Base-by-base conservation (phyloP, 768 basidiomycete species). In the Tricholomella constricta region DNA sequence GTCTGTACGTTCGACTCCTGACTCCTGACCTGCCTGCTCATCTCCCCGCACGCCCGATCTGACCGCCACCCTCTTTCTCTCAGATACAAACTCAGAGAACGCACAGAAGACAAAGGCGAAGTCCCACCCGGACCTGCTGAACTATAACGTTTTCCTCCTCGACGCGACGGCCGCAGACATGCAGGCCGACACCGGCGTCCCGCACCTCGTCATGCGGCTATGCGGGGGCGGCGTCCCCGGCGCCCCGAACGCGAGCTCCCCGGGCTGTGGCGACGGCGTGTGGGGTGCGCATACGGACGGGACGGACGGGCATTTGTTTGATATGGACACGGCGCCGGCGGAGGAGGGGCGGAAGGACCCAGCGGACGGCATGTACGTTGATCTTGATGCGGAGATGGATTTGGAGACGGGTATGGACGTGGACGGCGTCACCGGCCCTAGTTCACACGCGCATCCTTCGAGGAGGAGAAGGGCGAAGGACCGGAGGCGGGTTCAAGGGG, bases 121-220 rank as follows among this genome's bases (percentile, higher is more conserved):
- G n/a, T n/a, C 42, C 2, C 57, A 59, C 15, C 56, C 48, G 15
- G 60, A 56, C 9, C 74, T 84, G 19, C 59, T 86, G 23, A 58
- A 73, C 36, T 92, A 92, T 70, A 88, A 88, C 56, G 89, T 91
- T 45, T 92, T 85, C 59, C 78, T 92, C n/a, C 78, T 92, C 19
- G 78, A 82, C 42, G 84, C 86, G 43, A 69, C 71, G 10, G 73
- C 76, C 27, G 73, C 49, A 3, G 46, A 48, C 6, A 59, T 61
- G 55, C 49, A 55, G 19, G 49, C 52, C 5, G 23, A 48, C 14
- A 19, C 25, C 1, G 55, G 45, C 1, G 35, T 84, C 45, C 76
- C 77, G 35, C 78, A 85, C 64, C 72, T 85, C 46, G 74, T 85
- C 66, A 77, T 80, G 67, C 74, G 78, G 31, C 68, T 77, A 8